phyloP scores from a whole-genome alignment of 805 yeast genomes.

The Barnettozyma pratensis region DNA sequence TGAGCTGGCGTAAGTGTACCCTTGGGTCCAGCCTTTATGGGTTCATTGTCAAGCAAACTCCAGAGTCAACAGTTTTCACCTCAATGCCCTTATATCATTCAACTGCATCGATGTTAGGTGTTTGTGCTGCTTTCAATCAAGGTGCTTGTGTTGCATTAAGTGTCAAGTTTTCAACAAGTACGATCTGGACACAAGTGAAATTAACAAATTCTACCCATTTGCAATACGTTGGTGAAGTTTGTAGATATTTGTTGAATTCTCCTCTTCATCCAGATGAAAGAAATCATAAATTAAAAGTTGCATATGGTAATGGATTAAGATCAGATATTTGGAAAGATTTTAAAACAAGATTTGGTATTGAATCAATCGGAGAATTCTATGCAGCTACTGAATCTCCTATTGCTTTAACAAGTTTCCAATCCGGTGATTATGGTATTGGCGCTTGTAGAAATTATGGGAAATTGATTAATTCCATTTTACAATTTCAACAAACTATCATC shows the following conservation, averaged over 20 bases:
- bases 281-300: conserved; percentile 56
- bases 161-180: conserved; percentile 74
- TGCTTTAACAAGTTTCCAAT: conserved; percentile 77
- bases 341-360: conserved; percentile 69
- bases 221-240: conserved; percentile 93
- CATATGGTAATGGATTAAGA: conserved; percentile 89
- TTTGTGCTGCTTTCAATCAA: conserved; percentile 56
- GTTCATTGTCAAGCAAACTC: conserved; percentile 54
- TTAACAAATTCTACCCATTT: conserved; percentile 68
- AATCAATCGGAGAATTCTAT: conserved; percentile 82
- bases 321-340: conserved; percentile 83
- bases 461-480: conserved; percentile 45
- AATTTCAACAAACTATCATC: conserved; percentile 54
- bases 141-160: conserved; percentile 80
- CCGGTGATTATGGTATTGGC: conserved; percentile 77
- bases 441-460: conserved; percentile 81
- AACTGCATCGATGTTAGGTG: conserved; percentile 85
- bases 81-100: conserved; percentile 97
- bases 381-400: conserved; percentile 92
- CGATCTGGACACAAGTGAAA: conserved; percentile 87
- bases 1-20: conserved; percentile 83
- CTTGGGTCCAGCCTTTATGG: conserved; percentile 71
- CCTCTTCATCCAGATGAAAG: conserved; percentile 62
- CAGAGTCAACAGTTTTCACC: conserved; percentile 61
- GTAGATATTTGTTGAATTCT: conserved; percentile 74